Base-by-base conservation (phyloP, 306 rosid species). In the Ormosia emarginata region DNA sequence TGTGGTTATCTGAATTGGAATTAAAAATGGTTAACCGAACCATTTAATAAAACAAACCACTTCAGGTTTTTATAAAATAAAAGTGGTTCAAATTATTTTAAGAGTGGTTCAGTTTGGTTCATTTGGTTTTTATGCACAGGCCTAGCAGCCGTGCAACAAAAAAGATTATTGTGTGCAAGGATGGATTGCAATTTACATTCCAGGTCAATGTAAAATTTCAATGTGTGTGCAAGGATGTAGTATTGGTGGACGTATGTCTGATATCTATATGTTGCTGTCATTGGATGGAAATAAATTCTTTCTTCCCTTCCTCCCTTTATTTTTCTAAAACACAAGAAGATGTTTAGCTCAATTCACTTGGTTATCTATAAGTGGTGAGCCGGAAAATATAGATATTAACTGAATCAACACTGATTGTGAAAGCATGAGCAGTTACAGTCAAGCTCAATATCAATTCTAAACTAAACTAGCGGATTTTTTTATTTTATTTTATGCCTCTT, bases 331-430 rank as follows among this genome's bases (percentile, higher is more conserved):
- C 50, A 7, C 44, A 44, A 39, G 18, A 34, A 71, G 49, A 78
- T 77, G 80, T 69, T 43, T 67, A 52, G 49, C 37, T 36, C 77
- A 24, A 24, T 24, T 24, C 24, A 24, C 67, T 56, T 52, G 69
- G 66, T 86, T 84, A 39, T 76, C 63, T 77, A 67, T 79, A 43
- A 71, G 24, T 82, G 29, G 67, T 71, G 57, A 56, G 62, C 63
- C 77, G 87, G 39, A 82, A 11, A 44, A 40, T 40, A 39, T 32
- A 34, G 24, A 8, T 37, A 11, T 64, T 15, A 32, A 18, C 66
- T 32, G 32, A 57, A 55, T 39, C 44, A 40, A 65, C 46, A 41
- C 47, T 37, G 68, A 13, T 57, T 14, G 58, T 36, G 18, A 71
- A 61, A 66, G 14, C 46, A 49, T 36, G 13, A 40, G 11, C 52